Conservation (phyloP, 495 filamentous ascomycete species). For the Penicillium flavigenum region DNA sequence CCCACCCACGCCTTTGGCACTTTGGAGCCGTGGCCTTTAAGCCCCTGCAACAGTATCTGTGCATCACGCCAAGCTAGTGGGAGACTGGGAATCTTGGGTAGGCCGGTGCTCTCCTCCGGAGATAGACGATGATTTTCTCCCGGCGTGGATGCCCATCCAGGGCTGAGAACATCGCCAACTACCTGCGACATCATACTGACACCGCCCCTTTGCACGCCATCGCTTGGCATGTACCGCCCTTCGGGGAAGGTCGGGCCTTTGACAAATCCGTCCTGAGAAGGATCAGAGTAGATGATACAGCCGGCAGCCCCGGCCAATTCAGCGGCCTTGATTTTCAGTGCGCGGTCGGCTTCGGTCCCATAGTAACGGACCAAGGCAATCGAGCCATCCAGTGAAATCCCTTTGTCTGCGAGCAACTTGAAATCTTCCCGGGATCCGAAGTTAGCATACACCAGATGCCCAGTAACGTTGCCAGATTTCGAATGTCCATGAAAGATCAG, state of each 20-base stretch:
- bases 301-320: conserved; percentile 80
- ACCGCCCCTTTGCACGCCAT: conserved; percentile 78
- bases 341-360: conserved; percentile 68
- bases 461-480: conserved; percentile 81
- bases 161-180: conserved; percentile 82
- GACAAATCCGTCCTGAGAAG: conserved; percentile 72
- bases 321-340: conserved; percentile 85
- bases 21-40: conserved; percentile 72
- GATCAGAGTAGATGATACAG: conserved; percentile 91
- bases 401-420: conserved; percentile 62
- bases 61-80: conserved; percentile 89
- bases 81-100: conserved; percentile 82
- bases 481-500: conserved; percentile 86
- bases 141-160: conserved; percentile 77
- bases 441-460: conserved; percentile 91
- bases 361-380: conserved; percentile 83
- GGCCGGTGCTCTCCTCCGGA: conserved; percentile 66
- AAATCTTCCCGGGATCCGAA: conserved; percentile 87
- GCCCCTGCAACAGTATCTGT: conserved; percentile 68
- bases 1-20: conserved; percentile 75
- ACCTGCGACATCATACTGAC: conserved; percentile 83
- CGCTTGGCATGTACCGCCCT: conserved; percentile 74
- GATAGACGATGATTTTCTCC: conserved; percentile 59
- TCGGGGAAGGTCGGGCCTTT: conserved; percentile 66
- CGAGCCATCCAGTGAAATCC: conserved; percentile 71